Evolutionary conservation across 371 early-diverging fungal species (phyloP), one percentile per base, ranked within the genome.

Genomic region (Modicella reniformis): DNA sequence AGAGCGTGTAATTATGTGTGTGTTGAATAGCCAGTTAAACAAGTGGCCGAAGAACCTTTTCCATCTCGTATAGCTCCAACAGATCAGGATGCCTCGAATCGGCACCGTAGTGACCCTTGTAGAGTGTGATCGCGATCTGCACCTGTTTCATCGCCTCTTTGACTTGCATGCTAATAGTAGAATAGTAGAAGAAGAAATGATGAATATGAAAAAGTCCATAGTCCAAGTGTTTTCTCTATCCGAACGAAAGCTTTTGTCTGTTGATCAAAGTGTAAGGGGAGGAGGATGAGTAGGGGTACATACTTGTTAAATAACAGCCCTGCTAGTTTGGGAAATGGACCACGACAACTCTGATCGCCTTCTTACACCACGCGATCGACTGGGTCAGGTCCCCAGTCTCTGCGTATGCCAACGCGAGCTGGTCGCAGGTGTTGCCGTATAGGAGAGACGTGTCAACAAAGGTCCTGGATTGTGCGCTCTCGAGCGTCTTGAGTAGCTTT

Each of bases 281-380:
- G n/a, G n/a, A n/a, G n/a, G n/a, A n/a, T n/a, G n/a, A n/a, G n/a
- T n/a, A n/a, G n/a, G n/a, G n/a, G n/a, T 6, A 44, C 60, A 34
- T 68, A 77, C 79, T 72, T 77, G 66, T 77, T 77, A 32, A 77
- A 77, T 23, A 67, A 29, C 25, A 77, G 17, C 7, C 72, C 72
- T 4, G 79, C 72, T 19, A 77, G 79, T 26, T 77, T 77, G 72
- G 65, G 48, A 72, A 77, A 41, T 72, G 69, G n/a, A 72, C 72
- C 21, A 65, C 56, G 25, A 77, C 69, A 12, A 66, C 72, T 32
- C 68, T 69, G 37, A 68, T 69, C 0, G 79, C 65, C 37, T 69
- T 72, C 25, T 61, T 68, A 62, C 72, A 77, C 79, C 79, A 77
- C 28, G 62, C 69, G 21, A 65, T 62, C 29, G 72, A 68, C 37